These are phyloP conservation scores for Borovskyia barvae DNA, from an alignment of 208 protist species.

Conservation along the genomic window DNA sequence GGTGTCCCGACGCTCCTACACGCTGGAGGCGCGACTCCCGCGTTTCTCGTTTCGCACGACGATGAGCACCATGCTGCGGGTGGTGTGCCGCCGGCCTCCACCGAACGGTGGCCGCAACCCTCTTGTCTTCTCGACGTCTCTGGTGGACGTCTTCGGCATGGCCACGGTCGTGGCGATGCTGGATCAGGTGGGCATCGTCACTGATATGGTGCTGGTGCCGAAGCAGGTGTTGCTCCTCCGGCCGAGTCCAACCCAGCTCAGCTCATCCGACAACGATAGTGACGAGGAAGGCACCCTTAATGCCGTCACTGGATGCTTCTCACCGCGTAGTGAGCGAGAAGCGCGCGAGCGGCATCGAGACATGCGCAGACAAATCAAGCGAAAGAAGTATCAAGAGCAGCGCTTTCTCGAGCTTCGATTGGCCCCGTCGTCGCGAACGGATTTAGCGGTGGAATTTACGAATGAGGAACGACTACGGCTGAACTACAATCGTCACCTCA, in stretches of 20 bases:
- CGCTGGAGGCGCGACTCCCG: slow-evolving; percentile 74
- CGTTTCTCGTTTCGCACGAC: slow-evolving; percentile 70
- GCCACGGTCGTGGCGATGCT: slow-evolving; percentile 84
- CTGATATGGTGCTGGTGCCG: slow-evolving; percentile 88
- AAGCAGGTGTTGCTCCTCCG: slow-evolving; percentile 62
- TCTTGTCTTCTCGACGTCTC: slow-evolving; percentile 70
- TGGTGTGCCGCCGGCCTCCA: slow-evolving; percentile 45
- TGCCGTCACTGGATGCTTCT: slow-evolving; percentile 16
- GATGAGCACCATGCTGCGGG: slow-evolving; percentile 47
- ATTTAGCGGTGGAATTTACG: slow-evolving; percentile 78
- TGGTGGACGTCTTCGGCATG: slow-evolving; percentile 83
- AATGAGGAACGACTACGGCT: slow-evolving; percentile 44
- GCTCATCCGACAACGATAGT: slow-evolving; percentile 56
- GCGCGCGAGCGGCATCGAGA: slow-evolving; percentile 56
- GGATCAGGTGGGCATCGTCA: slow-evolving; percentile 81
- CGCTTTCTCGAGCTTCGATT: slow-evolving; percentile 73
- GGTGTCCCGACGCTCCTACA: slow-evolving; percentile 55
- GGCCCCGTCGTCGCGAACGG: slow-evolving; percentile 41
- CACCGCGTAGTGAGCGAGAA: slow-evolving; percentile 37
- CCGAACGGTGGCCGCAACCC: slow-evolving; percentile 50
- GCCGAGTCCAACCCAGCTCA: slow-evolving; percentile 21
- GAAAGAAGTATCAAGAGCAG: slow-evolving; percentile 80
- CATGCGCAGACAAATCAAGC: slow-evolving; percentile 58
- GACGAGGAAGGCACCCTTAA: not conserved
- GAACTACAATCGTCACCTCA: slow-evolving; percentile 45